Conservation (phyloP, 2,329 filamentous ascomycete genomes). For the Hymenotorrendiella dingleyae region DNA sequence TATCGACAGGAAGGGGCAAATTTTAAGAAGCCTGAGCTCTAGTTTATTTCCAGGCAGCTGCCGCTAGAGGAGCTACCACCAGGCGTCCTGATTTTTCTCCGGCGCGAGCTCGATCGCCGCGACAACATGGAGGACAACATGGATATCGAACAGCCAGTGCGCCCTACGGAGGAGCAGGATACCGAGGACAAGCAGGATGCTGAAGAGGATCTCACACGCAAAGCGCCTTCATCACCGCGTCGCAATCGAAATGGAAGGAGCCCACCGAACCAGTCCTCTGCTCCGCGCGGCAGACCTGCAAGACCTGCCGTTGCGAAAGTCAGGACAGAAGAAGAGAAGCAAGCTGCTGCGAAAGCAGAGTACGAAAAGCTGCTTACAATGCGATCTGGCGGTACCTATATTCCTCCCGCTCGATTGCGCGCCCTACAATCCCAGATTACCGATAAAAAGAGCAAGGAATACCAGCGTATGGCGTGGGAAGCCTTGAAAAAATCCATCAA, state of each 20-base stretch:
- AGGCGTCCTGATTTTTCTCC: too few species aligned
- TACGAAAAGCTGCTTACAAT: constrained; percentile 88
- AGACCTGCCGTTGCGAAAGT: constrained; percentile 12
- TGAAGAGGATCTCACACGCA: constrained; percentile 11
- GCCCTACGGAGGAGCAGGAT: constrained; percentile 6
- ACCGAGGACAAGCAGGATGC: too few species aligned
- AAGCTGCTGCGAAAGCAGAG: constrained; percentile 82
- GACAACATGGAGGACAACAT: constrained; percentile 6
- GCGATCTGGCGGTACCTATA: constrained; percentile 93
- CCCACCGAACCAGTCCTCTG: constrained; percentile 12
- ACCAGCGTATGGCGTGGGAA: constrained; percentile 99
- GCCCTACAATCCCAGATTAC: constrained; percentile 95
- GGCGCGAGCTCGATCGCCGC: too few species aligned
- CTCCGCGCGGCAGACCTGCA: constrained; percentile 14
- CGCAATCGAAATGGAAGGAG: constrained; percentile 23
- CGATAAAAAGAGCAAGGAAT: constrained; percentile 93
- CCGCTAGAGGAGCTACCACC: too few species aligned
- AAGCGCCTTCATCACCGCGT: constrained; percentile 17
- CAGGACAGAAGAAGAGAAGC: constrained; percentile 74
- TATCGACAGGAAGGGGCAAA: too few species aligned
- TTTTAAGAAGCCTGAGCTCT: too few species aligned
- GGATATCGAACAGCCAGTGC: constrained; percentile 15
- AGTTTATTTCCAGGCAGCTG: too few species aligned
- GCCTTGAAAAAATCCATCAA: constrained; percentile 98
- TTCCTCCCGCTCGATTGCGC: constrained; percentile 83